Percentiles rank a stretch among this genome's conserved stretches.
Evolutionary conservation across 176 grass and related monocot genomes (phyloP).

Genomic region (barley (Hordeum vulgare)): DNA sequence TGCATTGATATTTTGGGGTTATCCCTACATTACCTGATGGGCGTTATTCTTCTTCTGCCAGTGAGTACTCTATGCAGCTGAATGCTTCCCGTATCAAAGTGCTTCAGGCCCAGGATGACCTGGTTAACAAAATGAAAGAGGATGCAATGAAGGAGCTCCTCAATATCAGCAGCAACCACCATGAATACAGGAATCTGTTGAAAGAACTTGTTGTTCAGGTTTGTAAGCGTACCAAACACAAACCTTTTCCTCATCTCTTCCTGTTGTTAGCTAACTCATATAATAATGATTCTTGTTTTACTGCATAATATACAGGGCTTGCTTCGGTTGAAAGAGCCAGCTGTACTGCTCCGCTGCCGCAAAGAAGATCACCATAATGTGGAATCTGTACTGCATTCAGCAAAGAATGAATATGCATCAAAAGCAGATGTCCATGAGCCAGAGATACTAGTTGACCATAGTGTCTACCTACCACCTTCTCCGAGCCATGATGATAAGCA

Average conservation of each 20-base stretch:
- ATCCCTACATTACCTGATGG: conserved; percentile 11
- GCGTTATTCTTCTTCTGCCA: conserved; percentile 29
- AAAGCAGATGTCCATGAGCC: conserved; percentile 76
- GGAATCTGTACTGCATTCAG: conserved; percentile 62
- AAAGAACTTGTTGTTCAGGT: conserved; percentile 95
- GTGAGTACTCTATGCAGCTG: conserved; percentile 96
- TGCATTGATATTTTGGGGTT: neutral
- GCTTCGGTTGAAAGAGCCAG: conserved; percentile 85
- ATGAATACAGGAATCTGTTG: conserved; percentile 62
- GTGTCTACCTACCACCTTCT: conserved; percentile 65
- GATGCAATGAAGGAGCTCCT: conserved; percentile 70
- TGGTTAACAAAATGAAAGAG: conserved; percentile 93
- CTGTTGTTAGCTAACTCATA: neutral
- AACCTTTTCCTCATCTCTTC: neutral
- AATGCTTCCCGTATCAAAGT: conserved; percentile 99
- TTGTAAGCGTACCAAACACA: conserved; percentile 7
- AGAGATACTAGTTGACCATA: conserved; percentile 62
- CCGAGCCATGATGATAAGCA: conserved; percentile 56
- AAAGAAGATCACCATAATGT: conserved; percentile 67
- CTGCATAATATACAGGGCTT: conserved; percentile 53
- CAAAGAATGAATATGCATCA: conserved; percentile 73
- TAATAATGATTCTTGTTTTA: neutral
- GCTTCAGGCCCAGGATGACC: conserved; percentile 94
- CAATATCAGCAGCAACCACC: conserved; percentile 50
- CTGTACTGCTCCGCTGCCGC: conserved; percentile 77